Percentiles rank a stretch among this genome's conserved stretches.
Conservation (phyloP, 495 filamentous ascomycete genomes). For the Lepraria neglecta region DNA sequence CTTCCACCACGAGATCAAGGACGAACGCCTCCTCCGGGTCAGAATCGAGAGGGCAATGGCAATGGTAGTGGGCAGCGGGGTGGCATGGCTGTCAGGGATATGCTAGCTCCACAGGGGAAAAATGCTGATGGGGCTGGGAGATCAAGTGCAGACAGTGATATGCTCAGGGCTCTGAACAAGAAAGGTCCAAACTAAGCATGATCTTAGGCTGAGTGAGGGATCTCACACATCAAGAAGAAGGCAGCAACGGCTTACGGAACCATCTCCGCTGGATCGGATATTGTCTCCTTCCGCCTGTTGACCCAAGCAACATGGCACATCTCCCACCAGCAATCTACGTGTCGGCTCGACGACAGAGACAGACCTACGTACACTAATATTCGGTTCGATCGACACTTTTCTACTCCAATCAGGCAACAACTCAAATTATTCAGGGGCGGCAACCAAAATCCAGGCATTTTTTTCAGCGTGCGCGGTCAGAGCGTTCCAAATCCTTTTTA, state of each 20-base stretch:
- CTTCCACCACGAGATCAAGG: conserved; percentile 28
- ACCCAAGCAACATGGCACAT: not conserved
- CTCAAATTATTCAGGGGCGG: conserved; percentile 12
- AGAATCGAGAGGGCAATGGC: conserved; percentile 32
- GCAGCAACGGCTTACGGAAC: not conserved
- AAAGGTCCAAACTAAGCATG: conserved; percentile 21
- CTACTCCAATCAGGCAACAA: conserved; percentile 5
- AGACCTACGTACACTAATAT: conserved; percentile 8
- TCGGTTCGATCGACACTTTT: not conserved
- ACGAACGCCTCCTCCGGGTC: conserved; percentile 39
- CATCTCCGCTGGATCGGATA: conserved; percentile 11
- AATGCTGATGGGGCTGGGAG: conserved; percentile 37
- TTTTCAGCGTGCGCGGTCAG: conserved; percentile 16
- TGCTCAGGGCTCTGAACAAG: conserved; percentile 51
- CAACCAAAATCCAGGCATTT: conserved; percentile 19
- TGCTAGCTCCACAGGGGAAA: conserved; percentile 43
- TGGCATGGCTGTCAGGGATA: conserved; percentile 49
- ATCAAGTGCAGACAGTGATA: conserved; percentile 50
- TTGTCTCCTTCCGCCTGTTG: not conserved
- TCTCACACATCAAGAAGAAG: not conserved
- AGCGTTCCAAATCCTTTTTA: not conserved
- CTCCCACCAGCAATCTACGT: not conserved
- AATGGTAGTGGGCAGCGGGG: conserved; percentile 34
- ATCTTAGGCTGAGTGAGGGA: not conserved
- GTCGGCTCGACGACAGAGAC: not conserved